These are phyloP conservation scores for Kalaharituber pfeilii DNA, from an alignment of 2,329 filamentous ascomycete genomes.

Conservation along the genomic window DNA sequence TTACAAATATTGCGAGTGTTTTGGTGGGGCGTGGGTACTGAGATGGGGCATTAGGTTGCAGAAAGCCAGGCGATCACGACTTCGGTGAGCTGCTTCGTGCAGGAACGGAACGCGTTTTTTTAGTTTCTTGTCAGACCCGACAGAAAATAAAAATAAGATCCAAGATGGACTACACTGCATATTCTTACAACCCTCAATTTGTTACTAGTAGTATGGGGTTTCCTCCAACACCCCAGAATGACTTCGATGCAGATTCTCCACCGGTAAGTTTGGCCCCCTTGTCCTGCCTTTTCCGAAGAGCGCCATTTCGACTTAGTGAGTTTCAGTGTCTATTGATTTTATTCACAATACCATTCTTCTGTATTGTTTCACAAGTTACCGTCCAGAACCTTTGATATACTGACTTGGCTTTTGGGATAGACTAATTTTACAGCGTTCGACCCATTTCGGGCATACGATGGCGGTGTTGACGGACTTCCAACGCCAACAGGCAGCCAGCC, in stretches of 20 bases:
- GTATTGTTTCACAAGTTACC: too few species aligned
- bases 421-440: neutral
- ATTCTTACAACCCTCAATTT: neutral
- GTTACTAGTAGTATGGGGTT: neutral
- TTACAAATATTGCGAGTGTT: too few species aligned
- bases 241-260: conserved; percentile 15
- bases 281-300: too few species aligned
- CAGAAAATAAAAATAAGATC: neutral
- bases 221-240: conserved; percentile 17
- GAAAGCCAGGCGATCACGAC: neutral
- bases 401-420: neutral
- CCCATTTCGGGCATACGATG: neutral
- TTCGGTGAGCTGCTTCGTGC: neutral
- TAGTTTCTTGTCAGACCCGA: too few species aligned
- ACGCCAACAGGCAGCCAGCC: neutral
- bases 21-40: neutral
- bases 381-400: too few species aligned
- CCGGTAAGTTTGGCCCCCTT: conserved; percentile 13
- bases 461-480: neutral
- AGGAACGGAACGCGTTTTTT: neutral
- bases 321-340: too few species aligned
- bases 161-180: neutral
- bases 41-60: neutral
- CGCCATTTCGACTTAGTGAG: too few species aligned
- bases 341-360: too few species aligned